Base-by-base conservation (phyloP, 2,329 filamentous ascomycete genomes). In the Conoideocrella luteorostrata region DNA sequence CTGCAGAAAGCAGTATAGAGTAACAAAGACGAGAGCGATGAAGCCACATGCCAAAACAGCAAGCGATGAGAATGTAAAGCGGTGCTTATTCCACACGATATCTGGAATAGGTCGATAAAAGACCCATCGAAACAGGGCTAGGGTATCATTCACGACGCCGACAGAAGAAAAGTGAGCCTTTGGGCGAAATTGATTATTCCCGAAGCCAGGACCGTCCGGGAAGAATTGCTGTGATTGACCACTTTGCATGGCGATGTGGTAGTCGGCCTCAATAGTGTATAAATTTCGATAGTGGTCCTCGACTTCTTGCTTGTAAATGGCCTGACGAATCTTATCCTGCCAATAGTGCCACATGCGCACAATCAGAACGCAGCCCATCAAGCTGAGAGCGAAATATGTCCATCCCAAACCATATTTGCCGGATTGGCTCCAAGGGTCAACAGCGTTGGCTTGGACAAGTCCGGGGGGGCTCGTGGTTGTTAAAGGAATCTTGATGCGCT, bases 291-390 rank as follows among this genome's bases (percentile, higher is more conserved):
- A 82, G 55, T 83, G 76, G 55, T 82, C 75, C 57, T 86, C 75
- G 55, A 87, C 74, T 60, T 88, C 81, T 58, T 93, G 83, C 67
- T 94, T 91, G 68, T 93, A 87, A 47, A 93, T 79, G 50, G 88
- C 90, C 53, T 90, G 86, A 52, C 90, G 80, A 52, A 95, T 88
- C 68, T 93, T 94, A 70, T 96, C 90, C 55, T 90, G 88, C 84
- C 88, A 95, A 53, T 85, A 82, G 64, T 95, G 86, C 73, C 90
- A 95, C 59, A 86, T 74, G 52, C 88, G 81, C 59, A 91, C 71
- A 10, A 84, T 56, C 10, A 85, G 68, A 4, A 90, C 81, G 43
- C 79, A 56, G 22, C 77, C 74, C 50, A 90, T 74, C 47, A 96
- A 63, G 40, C 82, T 79, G 39, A 94, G 63, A 41, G 85, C 82